Base-by-base conservation (phyloP, 768 basidiomycete species). In the Grammothele lineata region DNA sequence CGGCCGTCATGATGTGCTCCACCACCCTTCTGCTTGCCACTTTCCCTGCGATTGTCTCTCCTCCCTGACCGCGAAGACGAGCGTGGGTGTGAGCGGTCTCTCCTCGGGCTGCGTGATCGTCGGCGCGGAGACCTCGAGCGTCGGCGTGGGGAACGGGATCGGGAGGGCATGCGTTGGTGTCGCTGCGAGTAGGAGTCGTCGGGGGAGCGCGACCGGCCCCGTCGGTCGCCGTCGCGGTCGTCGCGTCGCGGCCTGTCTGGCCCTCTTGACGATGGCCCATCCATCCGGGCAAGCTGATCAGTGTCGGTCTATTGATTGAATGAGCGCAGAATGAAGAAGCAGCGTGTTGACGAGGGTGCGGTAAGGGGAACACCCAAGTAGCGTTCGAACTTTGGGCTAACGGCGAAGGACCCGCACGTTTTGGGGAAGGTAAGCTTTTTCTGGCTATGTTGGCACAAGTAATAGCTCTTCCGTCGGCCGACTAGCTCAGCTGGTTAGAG, bases 161-260 rank as follows among this genome's bases (percentile, higher is more conserved):
- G 32, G 7, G 51, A 45, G 4, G 37, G 50, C 15, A 43, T 43
- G 19, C 48, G 55, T 7, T 36, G 43, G 18, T 23, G 47, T 19
- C 30, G 37, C 25, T 45, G 51, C 18, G 43, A 18, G 23, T 40
- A 22, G 42, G 23, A 18, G 42, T 35, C 32, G 19, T 14, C 12
- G 14, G 42, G 42, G 14, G 42, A 43, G 21, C 42, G 42, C 18
- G 42, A 43, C n/a, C n/a, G n/a, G 22, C 42, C 19, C 33, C 32
- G 19, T 12, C 42, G 42, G 27, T 18, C 24, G 40, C 40, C 26
- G 40, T 25, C 24, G n/a, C n/a, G n/a, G 42, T 43, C 42, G 17
- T 43, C 33, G 40, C 21, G 17, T 27, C 40, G 5, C 18, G 25
- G 24, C 14, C 40, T 18, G n/a, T 30, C 40, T 8, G n/a, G 25